These are phyloP conservation scores for Hydnum rufescens DNA, from an alignment of 768 basidiomycete species.

Conservation along the genomic window DNA sequence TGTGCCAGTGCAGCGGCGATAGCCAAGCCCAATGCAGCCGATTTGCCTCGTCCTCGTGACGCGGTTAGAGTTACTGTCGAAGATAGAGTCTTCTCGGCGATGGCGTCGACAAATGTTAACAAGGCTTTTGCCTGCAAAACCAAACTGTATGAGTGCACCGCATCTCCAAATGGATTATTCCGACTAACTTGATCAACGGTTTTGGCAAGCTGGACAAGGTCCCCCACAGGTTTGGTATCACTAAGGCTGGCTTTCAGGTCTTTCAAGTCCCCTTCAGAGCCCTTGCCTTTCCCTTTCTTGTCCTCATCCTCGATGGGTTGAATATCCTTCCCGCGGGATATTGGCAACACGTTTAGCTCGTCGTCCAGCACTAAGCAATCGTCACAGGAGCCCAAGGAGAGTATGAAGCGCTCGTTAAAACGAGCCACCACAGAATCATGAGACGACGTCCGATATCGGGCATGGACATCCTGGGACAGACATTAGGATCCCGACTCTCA, in stretches of 20 bases:
- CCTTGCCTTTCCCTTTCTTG: slow-evolving; percentile 27
- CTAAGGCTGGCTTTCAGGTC: slow-evolving; percentile 59
- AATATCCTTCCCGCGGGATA: slow-evolving; percentile 91
- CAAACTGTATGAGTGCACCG: not conserved
- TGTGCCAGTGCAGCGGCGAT: slow-evolving; percentile 84
- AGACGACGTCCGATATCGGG: slow-evolving; percentile 80
- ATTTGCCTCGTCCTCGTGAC: slow-evolving; percentile 88
- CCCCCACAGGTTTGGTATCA: slow-evolving; percentile 72
- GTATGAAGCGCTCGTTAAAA: slow-evolving; percentile 97
- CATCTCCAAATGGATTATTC: not conserved
- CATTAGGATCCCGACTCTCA: slow-evolving; percentile 26
- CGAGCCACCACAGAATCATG: slow-evolving; percentile 79
- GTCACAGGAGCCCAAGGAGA: slow-evolving; percentile 82
- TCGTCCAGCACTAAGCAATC: slow-evolving; percentile 93
- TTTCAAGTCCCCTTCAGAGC: slow-evolving; percentile 42
- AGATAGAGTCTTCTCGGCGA: slow-evolving; percentile 79
- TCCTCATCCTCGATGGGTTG: slow-evolving; percentile 33
- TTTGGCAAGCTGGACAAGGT: slow-evolving; percentile 74
- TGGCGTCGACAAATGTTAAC: slow-evolving; percentile 85
- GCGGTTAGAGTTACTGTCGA: slow-evolving; percentile 93
- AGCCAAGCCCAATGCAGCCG: slow-evolving; percentile 85
- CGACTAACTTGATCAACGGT: slow-evolving; percentile 65
- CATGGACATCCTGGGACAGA: slow-evolving; percentile 68
- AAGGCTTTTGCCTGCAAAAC: slow-evolving; percentile 55
- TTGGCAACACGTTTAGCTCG: slow-evolving; percentile 91